Evolutionary conservation across 352 stramenopile species (phyloP).

Genomic region (Achlya hypogyna): DNA sequence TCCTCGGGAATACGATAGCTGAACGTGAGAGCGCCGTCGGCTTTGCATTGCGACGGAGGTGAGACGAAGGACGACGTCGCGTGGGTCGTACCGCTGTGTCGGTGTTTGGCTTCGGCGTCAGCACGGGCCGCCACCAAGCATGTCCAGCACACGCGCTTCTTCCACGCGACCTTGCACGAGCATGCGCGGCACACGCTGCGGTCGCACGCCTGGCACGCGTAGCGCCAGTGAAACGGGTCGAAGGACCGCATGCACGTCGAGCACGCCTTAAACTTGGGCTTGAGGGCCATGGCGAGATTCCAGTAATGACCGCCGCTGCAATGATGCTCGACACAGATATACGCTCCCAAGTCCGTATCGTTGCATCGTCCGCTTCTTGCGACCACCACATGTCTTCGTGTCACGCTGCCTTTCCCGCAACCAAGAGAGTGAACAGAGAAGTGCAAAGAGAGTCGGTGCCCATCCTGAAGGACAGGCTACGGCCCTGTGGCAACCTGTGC

Average conservation of each 20-base stretch:
- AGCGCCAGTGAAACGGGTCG: conserved; percentile 16
- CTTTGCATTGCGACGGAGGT: conserved; percentile 5
- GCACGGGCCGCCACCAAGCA: conserved; percentile 3
- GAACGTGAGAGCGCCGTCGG: not conserved
- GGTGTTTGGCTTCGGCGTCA: not conserved
- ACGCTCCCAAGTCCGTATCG: too few species aligned
- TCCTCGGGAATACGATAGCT: conserved; percentile 1
- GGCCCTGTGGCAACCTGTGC: too few species aligned
- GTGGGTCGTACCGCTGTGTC: conserved; percentile 5
- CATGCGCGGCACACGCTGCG: conserved; percentile 6
- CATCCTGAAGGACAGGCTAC: too few species aligned
- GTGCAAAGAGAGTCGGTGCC: too few species aligned
- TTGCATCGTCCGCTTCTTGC: too few species aligned
- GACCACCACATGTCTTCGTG: too few species aligned
- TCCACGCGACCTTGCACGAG: conserved; percentile 8
- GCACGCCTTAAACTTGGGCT: conserved; percentile 12
- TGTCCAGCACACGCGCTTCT: conserved; percentile 13
- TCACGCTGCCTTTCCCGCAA: too few species aligned
- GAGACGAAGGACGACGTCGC: conserved; percentile 6
- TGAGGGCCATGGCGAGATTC: not conserved
- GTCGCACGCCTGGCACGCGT: not conserved
- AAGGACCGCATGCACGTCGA: conserved; percentile 10
- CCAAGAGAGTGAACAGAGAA: too few species aligned
- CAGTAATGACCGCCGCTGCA: too few species aligned
- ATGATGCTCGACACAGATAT: too few species aligned